Evolutionary conservation across 2,329 filamentous ascomycete species (phyloP), one percentile per base, ranked within the genome.

Genomic region (Exserohilum turcica): DNA sequence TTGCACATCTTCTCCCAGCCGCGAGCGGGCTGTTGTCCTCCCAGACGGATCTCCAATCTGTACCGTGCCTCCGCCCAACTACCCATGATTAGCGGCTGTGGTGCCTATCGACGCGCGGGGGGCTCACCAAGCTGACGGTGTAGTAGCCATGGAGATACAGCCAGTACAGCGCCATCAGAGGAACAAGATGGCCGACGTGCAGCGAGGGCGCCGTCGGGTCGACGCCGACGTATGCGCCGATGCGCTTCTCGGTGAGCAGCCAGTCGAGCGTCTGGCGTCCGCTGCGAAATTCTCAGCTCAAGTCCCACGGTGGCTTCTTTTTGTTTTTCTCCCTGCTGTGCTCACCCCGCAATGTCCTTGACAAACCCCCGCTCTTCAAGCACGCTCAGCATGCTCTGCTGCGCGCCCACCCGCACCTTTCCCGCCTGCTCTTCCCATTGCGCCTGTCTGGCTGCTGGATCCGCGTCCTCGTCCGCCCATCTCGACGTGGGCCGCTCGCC

Each of bases 161-260:
- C 88, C 90, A 93, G 76, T 91, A 92, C 19, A 93, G 78, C 13
- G 89, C 84, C 90, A 94, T 94, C 48, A 93, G 79, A 18, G 91
- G 88, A 12, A 94, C 79, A 5, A 95, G 79, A 68, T 95, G 90
- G 52, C 91, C 91, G 40, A 94, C 79, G 66, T 95, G 91, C 54
- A 94, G 78, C 2, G 90, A 94, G 50, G 84, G 79, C 12, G 89
- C 90, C 0, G 91, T 94, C 5, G 91, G 90, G 68, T 95, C 91
- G 66, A 94, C 84, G 62, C 91, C 91, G 47, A 90, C 88, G 67
- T 95, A 95, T 54, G 84, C 86, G 57, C 87, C 88, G 62, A 91
- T 84, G 56, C 87, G 81, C 68, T 86, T 87, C 21, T 77, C 72
- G 5, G 80, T 82, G 77, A 94, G 82, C 18, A 90, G 78, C 59